These are phyloP conservation scores for Fomes fomentarius DNA, from an alignment of 1,284 basidiomycete genomes.

Conservation along the genomic window DNA sequence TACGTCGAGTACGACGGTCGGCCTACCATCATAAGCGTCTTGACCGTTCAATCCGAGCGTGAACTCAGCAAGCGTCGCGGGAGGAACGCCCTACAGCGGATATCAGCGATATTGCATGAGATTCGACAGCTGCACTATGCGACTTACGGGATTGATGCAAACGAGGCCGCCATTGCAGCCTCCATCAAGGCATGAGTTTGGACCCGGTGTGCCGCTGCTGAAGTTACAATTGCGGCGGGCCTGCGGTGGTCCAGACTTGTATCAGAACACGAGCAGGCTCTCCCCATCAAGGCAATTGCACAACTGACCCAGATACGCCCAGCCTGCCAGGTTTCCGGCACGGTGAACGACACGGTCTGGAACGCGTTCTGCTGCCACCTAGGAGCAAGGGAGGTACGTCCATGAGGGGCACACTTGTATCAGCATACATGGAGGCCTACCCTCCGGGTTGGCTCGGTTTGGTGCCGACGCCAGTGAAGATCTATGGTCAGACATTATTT, in stretches of 20 bases:
- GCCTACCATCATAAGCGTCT: constrained; percentile 45
- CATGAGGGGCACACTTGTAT: too few species aligned
- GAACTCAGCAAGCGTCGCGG: constrained; percentile 46
- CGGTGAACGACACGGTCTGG: constrained; percentile 35
- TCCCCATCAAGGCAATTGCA: too few species aligned
- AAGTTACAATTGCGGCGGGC: constrained; percentile 51
- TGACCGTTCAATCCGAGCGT: constrained; percentile 35
- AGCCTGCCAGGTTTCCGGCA: constrained; percentile 42
- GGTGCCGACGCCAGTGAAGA: constrained; percentile 36
- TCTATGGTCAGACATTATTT: too few species aligned
- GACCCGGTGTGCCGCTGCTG: constrained; percentile 37
- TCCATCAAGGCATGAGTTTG: constrained; percentile 46
- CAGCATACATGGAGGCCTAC: constrained; percentile 31
- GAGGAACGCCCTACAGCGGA: constrained; percentile 32
- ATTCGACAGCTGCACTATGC: background rate
- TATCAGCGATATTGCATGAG: constrained; percentile 8
- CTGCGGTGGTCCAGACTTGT: constrained; percentile 20
- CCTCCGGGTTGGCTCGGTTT: constrained; percentile 35
- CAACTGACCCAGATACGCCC: constrained; percentile 43
- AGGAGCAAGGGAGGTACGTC: constrained; percentile 14
- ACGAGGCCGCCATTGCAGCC: constrained; percentile 51
- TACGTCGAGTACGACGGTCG: too few species aligned
- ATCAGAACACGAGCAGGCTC: background rate
- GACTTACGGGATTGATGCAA: constrained; percentile 45
- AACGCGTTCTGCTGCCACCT: constrained; percentile 38